A percentile compares a stretch with the other conserved stretches of the same genome.
phyloP scores from a whole-genome alignment of 331 rosid species.

The Spiraea crenata region DNA sequence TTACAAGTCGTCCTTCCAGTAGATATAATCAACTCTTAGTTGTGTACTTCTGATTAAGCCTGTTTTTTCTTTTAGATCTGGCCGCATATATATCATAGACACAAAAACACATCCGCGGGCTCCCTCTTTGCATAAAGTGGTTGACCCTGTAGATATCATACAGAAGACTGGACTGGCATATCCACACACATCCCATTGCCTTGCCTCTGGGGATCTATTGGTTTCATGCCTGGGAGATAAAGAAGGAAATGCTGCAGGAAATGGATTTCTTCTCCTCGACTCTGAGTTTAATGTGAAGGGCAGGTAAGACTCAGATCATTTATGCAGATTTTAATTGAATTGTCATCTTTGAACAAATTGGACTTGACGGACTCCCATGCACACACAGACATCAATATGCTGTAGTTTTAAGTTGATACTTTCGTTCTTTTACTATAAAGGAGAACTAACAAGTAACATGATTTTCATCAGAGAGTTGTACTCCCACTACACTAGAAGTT shows the following conservation, averaged over 20 bases:
- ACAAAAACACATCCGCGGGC: constrained; percentile 75
- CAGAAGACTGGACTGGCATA: constrained; percentile 84
- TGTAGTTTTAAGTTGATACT: not conserved
- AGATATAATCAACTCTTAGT: constrained; percentile 2
- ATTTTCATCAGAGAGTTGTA: not conserved
- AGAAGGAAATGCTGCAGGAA: constrained; percentile 87
- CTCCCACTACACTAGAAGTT: not conserved
- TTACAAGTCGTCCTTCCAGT: not conserved
- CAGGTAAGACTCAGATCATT: constrained; percentile 50
- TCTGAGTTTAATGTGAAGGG: constrained; percentile 91
- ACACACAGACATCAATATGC: not conserved
- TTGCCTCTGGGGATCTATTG: constrained; percentile 91
- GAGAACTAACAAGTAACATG: not conserved
- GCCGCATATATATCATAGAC: constrained; percentile 81
- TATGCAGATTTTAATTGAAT: not conserved
- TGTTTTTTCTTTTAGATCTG: constrained; percentile 53
- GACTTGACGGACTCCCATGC: not conserved
- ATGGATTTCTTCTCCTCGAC: constrained; percentile 95
- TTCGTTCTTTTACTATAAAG: not conserved
- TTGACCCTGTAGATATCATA: constrained; percentile 59
- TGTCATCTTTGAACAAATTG: not conserved
- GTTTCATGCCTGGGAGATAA: constrained; percentile 85
- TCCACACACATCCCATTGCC: constrained; percentile 98
- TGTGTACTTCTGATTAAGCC: constrained; percentile 7
- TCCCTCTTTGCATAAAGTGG: constrained; percentile 83